These are phyloP conservation scores for Corylus heterophylla DNA, from an alignment of 306 rosid species.

Conservation along the genomic window DNA sequence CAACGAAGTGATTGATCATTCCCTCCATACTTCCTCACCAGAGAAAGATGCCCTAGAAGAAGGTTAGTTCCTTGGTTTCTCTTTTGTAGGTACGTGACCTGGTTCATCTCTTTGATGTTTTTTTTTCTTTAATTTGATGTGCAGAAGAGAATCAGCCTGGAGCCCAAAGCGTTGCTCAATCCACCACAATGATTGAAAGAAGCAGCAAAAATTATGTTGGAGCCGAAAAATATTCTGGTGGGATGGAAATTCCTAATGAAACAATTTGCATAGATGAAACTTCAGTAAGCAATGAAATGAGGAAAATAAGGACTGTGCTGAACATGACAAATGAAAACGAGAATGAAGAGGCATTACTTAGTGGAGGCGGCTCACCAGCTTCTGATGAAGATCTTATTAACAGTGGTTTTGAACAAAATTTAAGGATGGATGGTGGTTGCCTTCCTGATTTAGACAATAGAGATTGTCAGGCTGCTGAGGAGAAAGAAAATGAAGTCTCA, in stretches of 20 bases:
- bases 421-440: neutral
- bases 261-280: neutral
- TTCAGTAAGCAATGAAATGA: neutral
- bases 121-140: neutral
- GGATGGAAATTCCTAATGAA: neutral
- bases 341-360: neutral
- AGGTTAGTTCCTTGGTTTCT: neutral
- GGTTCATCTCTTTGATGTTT: neutral
- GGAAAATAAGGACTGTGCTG: neutral
- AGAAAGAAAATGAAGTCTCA: conserved; percentile 3
- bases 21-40: neutral
- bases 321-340: conserved; percentile 2
- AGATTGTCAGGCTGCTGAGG: neutral
- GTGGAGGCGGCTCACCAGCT: neutral
- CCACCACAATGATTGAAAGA: neutral
- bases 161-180: neutral
- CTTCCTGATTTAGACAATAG: neutral
- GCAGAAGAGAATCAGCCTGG: conserved; percentile 13
- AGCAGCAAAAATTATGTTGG: neutral
- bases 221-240: neutral
- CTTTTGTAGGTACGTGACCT: neutral
- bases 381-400: neutral
- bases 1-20: neutral
- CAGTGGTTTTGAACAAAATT: conserved; percentile 6
- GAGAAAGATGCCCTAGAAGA: neutral